Evolutionary conservation across 1,139 yeast species (phyloP).

Genomic region (Candida sanyaensis): DNA sequence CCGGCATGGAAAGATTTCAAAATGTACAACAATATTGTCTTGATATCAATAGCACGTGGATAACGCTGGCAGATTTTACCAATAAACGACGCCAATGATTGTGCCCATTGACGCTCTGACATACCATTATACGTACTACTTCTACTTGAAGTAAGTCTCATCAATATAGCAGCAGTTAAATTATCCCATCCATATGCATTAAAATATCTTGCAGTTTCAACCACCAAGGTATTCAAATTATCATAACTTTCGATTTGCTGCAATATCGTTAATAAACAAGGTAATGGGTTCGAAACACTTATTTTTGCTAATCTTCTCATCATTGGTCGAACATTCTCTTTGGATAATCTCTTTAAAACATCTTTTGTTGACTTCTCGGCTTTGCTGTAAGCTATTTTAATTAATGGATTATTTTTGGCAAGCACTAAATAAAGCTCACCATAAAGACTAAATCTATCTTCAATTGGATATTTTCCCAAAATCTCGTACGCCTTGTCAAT

Average conservation of each 20-base stretch:
- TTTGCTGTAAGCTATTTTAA: conserved; percentile 63
- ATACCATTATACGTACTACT: conserved; percentile 72
- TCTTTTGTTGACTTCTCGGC: conserved; percentile 86
- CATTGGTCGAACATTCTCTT: conserved; percentile 76
- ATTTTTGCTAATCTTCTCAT: conserved; percentile 77
- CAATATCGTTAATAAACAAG: conserved; percentile 64
- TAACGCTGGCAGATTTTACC: conserved; percentile 63
- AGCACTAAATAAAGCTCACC: conserved; percentile 72
- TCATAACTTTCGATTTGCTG: conserved; percentile 90
- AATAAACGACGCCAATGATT: conserved; percentile 65
- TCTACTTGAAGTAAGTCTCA: conserved; percentile 70
- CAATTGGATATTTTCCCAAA: conserved; percentile 55
- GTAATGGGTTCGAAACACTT: conserved; percentile 80
- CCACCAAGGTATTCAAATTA: conserved; percentile 76
- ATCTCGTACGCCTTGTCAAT: conserved; percentile 62
- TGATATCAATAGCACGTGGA: conserved; percentile 50
- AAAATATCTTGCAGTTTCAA: conserved; percentile 78
- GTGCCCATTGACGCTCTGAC: conserved; percentile 84
- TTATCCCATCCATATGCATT: conserved; percentile 86
- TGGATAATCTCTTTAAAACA: conserved; percentile 81
- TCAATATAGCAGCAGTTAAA: conserved; percentile 69
- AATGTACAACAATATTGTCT: conserved; percentile 59
- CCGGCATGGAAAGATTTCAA: conserved; percentile 65
- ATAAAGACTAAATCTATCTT: conserved; percentile 74
- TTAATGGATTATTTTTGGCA: conserved; percentile 56